phyloP scores from a whole-genome alignment of 2,329 filamentous ascomycete species.

The Cercospora zeae-maydis region DNA sequence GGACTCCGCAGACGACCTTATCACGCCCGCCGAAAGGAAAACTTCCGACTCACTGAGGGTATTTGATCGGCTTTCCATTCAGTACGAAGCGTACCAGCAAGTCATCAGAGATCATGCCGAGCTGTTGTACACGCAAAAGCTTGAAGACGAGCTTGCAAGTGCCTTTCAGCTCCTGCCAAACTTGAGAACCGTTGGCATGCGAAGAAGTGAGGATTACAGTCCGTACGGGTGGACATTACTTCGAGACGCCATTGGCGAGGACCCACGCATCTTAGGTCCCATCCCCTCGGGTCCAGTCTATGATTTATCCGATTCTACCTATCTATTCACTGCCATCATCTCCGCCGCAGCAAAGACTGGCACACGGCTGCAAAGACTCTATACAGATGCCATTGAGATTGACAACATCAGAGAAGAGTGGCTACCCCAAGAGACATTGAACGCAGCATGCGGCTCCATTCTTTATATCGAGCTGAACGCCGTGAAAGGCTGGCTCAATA shows the following conservation, averaged over 20 bases:
- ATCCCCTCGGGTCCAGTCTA: constrained; percentile 22
- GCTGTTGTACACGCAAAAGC: constrained; percentile 17
- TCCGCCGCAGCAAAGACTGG: constrained; percentile 20
- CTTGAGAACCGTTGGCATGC: constrained; percentile 33
- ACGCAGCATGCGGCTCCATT: constrained; percentile 25
- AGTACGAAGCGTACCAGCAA: constrained; percentile 23
- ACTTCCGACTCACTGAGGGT: constrained; percentile 2
- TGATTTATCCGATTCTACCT: constrained; percentile 26
- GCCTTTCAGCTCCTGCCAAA: constrained; percentile 28
- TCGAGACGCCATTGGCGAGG: constrained; percentile 26
- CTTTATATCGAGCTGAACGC: constrained; percentile 34
- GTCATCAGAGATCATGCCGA: constrained; percentile 25
- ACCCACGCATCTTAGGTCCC: constrained; percentile 31
- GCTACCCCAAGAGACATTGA: constrained; percentile 20
- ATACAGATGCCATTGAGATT: constrained; percentile 35
- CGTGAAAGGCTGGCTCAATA: constrained; percentile 24
- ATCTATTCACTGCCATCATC: constrained; percentile 30
- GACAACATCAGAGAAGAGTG: constrained; percentile 26
- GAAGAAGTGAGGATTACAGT: constrained; percentile 30
- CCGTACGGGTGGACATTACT: constrained; percentile 32
- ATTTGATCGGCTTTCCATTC: constrained; percentile 16
- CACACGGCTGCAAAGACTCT: constrained; percentile 28
- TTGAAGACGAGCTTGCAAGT: constrained; percentile 19
- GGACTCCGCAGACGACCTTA: constrained; percentile 18
- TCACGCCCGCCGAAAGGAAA: constrained; percentile 11